Conservation (phyloP, 2,329 filamentous ascomycete genomes). For the Aspergillus uvarum region DNA sequence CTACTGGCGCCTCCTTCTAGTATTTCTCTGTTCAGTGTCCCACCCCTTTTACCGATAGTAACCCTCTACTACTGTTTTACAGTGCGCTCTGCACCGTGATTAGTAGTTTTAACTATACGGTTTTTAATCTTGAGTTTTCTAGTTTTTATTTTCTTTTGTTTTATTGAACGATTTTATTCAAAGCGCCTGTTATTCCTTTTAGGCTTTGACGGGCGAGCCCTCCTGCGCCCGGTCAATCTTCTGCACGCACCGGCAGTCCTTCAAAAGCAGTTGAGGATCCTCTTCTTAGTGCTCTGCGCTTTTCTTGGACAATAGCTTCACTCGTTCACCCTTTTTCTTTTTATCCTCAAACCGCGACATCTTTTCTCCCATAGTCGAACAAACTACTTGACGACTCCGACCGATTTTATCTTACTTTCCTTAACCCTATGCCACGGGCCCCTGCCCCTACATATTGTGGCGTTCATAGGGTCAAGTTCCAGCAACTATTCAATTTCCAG, state of each 20-base stretch:
- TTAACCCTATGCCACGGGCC: not conserved
- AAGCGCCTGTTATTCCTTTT: too few species aligned
- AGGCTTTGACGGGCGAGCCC: not conserved
- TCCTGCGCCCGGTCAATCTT: not conserved
- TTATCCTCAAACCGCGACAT: not conserved
- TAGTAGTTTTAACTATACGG: not conserved
- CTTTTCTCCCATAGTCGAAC: not conserved
- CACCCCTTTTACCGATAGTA: not conserved
- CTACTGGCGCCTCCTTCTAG: not conserved
- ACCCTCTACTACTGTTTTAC: not conserved
- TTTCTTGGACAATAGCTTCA: not conserved
- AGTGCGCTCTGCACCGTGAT: not conserved
- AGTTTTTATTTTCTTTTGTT: not conserved
- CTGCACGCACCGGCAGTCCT: not conserved
- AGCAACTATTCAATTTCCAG: not conserved
- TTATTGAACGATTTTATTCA: too few species aligned
- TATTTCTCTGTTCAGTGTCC: not conserved
- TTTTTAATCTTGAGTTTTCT: not conserved
- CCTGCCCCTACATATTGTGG: not conserved
- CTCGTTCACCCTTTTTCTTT: not conserved
- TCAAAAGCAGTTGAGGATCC: not conserved
- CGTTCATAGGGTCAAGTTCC: not conserved
- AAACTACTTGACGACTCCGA: not conserved
- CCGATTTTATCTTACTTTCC: not conserved
- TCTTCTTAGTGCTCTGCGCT: not conserved